phyloP scores from a whole-genome alignment of 2,329 filamentous ascomycete genomes.

The Xylaria digitata region DNA sequence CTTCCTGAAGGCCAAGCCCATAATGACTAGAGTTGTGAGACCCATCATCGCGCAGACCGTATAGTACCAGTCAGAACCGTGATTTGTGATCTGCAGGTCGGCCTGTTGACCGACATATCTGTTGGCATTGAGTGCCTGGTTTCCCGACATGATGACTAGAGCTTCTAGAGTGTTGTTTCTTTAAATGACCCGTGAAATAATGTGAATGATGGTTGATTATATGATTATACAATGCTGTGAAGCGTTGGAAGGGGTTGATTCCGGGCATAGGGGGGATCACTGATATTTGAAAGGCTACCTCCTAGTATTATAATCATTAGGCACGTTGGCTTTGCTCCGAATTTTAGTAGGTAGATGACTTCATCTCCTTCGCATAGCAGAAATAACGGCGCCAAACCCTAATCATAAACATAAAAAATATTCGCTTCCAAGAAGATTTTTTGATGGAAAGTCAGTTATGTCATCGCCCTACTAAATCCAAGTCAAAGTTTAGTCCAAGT shows the following conservation, averaged over 20 bases:
- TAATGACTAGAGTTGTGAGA: constrained; percentile 62
- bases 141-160: constrained; percentile 45
- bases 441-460: constrained; percentile 12
- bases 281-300: constrained; percentile 26
- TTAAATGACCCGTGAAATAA: background rate
- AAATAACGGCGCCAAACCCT: constrained; percentile 30
- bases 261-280: background rate
- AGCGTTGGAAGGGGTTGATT: background rate
- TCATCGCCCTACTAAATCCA: constrained; percentile 12
- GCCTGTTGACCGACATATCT: constrained; percentile 60
- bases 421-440: background rate
- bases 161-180: background rate
- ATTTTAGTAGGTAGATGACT: constrained; percentile 42
- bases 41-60: constrained; percentile 70
- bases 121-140: constrained; percentile 61
- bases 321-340: background rate
- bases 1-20: constrained; percentile 64
- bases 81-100: constrained; percentile 68
- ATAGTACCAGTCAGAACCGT: constrained; percentile 72
- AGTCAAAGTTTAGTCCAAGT: constrained; percentile 5
- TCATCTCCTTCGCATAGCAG: constrained; percentile 40
- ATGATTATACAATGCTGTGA: too few relatives aligned
- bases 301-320: too few relatives aligned
- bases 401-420: constrained; percentile 35
- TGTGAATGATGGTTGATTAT: background rate